These are phyloP conservation scores for Linnemannia schmuckeri DNA, from an alignment of 192 early-diverging fungal species.

Conservation along the genomic window DNA sequence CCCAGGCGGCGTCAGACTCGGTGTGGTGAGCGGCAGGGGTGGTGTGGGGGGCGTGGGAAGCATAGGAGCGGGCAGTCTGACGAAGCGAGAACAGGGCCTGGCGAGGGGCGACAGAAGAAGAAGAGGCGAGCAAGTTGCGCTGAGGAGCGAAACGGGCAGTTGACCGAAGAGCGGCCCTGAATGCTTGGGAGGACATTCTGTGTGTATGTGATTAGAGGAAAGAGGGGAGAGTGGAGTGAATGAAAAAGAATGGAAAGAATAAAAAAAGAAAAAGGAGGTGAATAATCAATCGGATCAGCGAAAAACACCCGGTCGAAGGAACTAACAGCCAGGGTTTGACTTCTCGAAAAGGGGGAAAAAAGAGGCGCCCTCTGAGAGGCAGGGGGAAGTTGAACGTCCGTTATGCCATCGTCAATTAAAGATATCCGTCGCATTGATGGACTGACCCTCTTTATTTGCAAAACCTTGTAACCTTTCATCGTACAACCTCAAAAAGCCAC, in stretches of 20 bases:
- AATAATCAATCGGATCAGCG: not conserved
- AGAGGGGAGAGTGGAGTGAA: not conserved
- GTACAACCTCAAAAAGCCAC: not conserved
- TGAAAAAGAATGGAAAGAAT: slow-evolving; percentile 4
- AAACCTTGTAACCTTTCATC: no score
- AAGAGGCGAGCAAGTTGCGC: not conserved
- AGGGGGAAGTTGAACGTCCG: not conserved
- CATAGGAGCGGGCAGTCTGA: slow-evolving; percentile 45
- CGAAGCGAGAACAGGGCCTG: slow-evolving; percentile 40
- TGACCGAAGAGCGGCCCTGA: slow-evolving; percentile 46
- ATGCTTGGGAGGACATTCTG: slow-evolving; percentile 39
- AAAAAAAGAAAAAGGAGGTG: slow-evolving; percentile 7
- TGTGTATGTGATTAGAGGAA: not conserved
- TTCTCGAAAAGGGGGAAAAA: not conserved
- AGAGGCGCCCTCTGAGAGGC: not conserved
- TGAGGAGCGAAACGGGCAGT: slow-evolving; percentile 8
- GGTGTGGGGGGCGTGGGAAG: slow-evolving; percentile 15
- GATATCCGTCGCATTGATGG: not conserved
- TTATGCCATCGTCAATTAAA: not conserved
- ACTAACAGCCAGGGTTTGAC: no score
- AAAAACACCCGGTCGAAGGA: no score
- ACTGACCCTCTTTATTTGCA: not conserved
- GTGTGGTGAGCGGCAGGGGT: slow-evolving; percentile 11
- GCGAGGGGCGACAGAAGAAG: slow-evolving; percentile 21
- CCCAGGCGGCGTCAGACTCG: slow-evolving; percentile 40